Evolutionary conservation across 2,329 filamentous ascomycete species (phyloP), one percentile per base, ranked within the genome.

Genomic region (Metarhizium brunneum): DNA sequence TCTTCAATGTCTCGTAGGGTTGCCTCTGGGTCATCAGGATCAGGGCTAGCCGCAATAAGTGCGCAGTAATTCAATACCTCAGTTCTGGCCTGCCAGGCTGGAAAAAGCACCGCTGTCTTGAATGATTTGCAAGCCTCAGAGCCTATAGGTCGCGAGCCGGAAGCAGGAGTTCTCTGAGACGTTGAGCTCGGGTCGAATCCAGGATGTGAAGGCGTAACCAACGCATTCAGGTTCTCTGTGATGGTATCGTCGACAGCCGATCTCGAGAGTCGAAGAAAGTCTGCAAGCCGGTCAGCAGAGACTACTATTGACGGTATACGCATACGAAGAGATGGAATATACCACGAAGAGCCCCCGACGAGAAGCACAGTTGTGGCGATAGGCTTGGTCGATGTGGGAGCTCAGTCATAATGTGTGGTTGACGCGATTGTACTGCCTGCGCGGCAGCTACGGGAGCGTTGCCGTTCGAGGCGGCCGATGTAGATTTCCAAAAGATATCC

Each of bases 181-280:
- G 90, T 95, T 1, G 89, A 92, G 0, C 79, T 74, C 1, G 92
- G 88, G 67, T 96, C 87, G 71, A 96, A 97, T 16, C 84, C 83
- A 43, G 73, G 71, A 48, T 77, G 75, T 13, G 88, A 80, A 0
- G 92, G 92, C 1, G 87, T 92, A 48, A 90, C 75, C 42, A 97
- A 81, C 1, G 90, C 90, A 75, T 97, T 97, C 58, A 99, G 83
- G 65, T 95, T 92, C 66, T 96, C 92, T 1, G 85, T 84, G 66
- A 99, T 97, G 48, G 88, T 90, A 72, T 99, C 94, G 72, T 99
- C 94, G 65, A 96, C 86, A 50, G 88, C 83, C 53, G 83, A 79
- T 60, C 94, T 85, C 10, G 92, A 96, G 61, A 94, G 72, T 43
- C 91, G 88, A 25, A 99, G 81, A 69, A 99, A 99, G 69, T 96